phyloP scores from a whole-genome alignment of 345 rosid species.

The Populus ilicifolia region DNA sequence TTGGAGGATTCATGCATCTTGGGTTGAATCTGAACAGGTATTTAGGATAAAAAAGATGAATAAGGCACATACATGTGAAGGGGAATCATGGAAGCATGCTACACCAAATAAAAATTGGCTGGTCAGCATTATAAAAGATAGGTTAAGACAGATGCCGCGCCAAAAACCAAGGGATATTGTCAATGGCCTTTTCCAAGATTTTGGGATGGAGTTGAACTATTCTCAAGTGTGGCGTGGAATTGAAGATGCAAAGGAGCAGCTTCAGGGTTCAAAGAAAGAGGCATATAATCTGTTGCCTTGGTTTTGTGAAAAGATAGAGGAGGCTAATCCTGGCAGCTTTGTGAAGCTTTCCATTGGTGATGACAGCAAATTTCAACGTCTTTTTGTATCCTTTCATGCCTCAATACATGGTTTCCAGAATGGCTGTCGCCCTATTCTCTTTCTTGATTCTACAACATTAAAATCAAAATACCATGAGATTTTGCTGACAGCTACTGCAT shows the following conservation, averaged over 20 bases:
- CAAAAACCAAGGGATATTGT: conserved; percentile 80
- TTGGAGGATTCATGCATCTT: conserved; percentile 73
- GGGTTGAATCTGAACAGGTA: conserved; percentile 68
- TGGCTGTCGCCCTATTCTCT: conserved; percentile 88
- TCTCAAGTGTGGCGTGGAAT: conserved; percentile 82
- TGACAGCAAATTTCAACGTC: conserved; percentile 63
- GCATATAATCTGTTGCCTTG: conserved; percentile 65
- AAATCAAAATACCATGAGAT: conserved; percentile 78
- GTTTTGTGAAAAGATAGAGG: conserved; percentile 56
- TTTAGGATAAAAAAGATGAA: conserved; percentile 64
- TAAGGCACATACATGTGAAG: conserved; percentile 62
- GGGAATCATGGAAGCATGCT: conserved; percentile 76
- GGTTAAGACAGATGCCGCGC: conserved; percentile 67
- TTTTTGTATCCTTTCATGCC: conserved; percentile 67
- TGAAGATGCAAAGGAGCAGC: conserved; percentile 78
- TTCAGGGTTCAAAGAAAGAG: conserved; percentile 74
- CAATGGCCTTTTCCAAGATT: conserved; percentile 54
- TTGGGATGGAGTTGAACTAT: conserved; percentile 74
- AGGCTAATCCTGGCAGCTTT: conserved; percentile 75
- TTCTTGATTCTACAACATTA: conserved; percentile 64
- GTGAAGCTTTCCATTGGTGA: conserved; percentile 48
- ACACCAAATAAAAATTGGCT: conserved; percentile 83
- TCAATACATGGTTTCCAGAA: conserved; percentile 58
- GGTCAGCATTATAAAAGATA: conserved; percentile 71
- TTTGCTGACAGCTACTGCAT: conserved; percentile 69